Evolutionary conservation across 2,329 filamentous ascomycete species (phyloP).

Genomic region (Gaeumannomyces tritici): DNA sequence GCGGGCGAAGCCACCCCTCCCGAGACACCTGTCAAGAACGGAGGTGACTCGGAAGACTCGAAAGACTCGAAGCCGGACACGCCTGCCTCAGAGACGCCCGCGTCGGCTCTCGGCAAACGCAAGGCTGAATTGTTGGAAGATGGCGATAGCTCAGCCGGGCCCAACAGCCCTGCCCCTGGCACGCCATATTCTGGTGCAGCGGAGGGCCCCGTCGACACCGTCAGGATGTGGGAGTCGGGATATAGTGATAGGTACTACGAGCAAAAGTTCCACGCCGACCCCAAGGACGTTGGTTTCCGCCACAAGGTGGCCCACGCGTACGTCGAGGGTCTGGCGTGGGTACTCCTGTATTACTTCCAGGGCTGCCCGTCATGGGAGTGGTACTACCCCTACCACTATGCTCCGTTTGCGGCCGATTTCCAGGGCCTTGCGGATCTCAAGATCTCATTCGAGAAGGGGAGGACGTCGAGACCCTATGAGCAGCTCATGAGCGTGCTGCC

Average conservation of each 20-base stretch:
- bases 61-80: slow-evolving; percentile 12
- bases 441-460: slow-evolving; percentile 74
- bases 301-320: slow-evolving; percentile 86
- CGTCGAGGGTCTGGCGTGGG: slow-evolving; percentile 91
- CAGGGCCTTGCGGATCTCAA: slow-evolving; percentile 70
- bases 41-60: slow-evolving; percentile 3
- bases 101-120: slow-evolving; percentile 46
- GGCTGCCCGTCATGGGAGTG: slow-evolving; percentile 98
- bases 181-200: slow-evolving; percentile 26
- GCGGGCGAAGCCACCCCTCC: slow-evolving; percentile 8
- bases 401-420: slow-evolving; percentile 94
- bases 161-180: slow-evolving; percentile 39
- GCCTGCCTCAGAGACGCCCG: slow-evolving; percentile 12
- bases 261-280: slow-evolving; percentile 83
- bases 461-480: slow-evolving; percentile 84
- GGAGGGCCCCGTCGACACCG: slow-evolving; percentile 53
- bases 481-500: slow-evolving; percentile 97
- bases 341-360: slow-evolving; percentile 94
- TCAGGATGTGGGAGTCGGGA: slow-evolving; percentile 89
- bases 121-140: slow-evolving; percentile 65
- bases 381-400: slow-evolving; percentile 99
- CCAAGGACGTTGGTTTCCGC: slow-evolving; percentile 75
- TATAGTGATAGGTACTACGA: slow-evolving; percentile 96
- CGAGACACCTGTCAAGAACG: slow-evolving; percentile 5
- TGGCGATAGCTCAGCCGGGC: slow-evolving; percentile 40